Base-by-base conservation (phyloP, 2,329 filamentous ascomycete species). In the Botrytis elliptica region DNA sequence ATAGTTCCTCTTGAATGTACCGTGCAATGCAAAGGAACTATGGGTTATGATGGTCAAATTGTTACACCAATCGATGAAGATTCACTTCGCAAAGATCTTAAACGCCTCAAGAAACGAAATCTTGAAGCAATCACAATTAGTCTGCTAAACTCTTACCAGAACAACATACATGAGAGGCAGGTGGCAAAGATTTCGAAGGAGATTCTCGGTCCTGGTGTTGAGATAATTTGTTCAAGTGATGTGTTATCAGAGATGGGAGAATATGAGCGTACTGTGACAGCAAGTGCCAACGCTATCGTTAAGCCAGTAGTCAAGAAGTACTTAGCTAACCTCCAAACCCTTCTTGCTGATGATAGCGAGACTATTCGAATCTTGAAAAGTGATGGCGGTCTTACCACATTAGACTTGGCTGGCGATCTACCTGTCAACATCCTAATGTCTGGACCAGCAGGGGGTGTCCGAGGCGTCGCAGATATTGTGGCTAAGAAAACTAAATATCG, bases 171-270 rank as follows among this genome's bases (percentile, higher is more conserved):
- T n/a, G 62, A 66, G 46, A 72, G 46, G 20, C 46, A 44, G 14
- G 46, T 72, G 3, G 70, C 70, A 57, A 29, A 57, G 8, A 14
- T 71, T 18, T 16, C 55, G 5, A n/a, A 7, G 3, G 70, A 57
- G 12, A 36, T 65, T 29, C 44, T 65, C 33, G 70, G 60, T 36
- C n/a, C 70, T 36, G 70, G 59, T 22, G 25, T 71, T 46, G 70
- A 71, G 22, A 65, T 71, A 29, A 18, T 71, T 12, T 71, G 60
- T 44, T 71, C 70, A 7, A 71, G 70, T n/a, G 70, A 71, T 65
- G 60, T 57, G 12, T 57, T 57, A 36, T 64, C 18, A 4, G 60
- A 71, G 36, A 71, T 65, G 46, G 70, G 59, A 38, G 70, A 71
- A 64, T 65, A 71, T 18, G 59, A 65, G 49, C 60, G 60, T 29